Base-by-base conservation (phyloP, 116 monocot genomes). In the Cymodocea nodosa region DNA sequence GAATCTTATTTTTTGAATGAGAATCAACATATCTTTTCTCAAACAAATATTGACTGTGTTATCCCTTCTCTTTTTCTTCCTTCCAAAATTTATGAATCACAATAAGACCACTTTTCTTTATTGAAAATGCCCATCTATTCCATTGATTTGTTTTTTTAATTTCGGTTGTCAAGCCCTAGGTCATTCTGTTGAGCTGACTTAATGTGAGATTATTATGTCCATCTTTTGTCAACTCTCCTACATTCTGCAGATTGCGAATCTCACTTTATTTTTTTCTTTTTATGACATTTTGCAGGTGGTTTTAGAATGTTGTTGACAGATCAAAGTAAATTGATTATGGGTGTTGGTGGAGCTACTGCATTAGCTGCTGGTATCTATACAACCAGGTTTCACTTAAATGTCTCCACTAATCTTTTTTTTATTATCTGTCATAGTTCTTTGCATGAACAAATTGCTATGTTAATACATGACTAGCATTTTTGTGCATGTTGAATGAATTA, bases 281-380 rank as follows among this genome's bases (percentile, higher is more conserved):
- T 35, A 16, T 15, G 51, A 16, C 7, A 54, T 35, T 50, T 10
- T 74, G n/a, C 54, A 95, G 95, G 90, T 70, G 95, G 90, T 25
- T 69, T 95, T 15, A 74, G 78, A 69, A 73, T 78, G 79, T 66
- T 95, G 48, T 40, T 95, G 51, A 87, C 85, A 59, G 95, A 95
- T 80, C 77, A 70, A 64, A 80, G 76, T 72, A 95, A 79, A 70
- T 65, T 95, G 70, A 35, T 83, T 15, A 87, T 90, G 90, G 85
- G 83, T 56, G 83, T 95, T 75, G 90, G 90, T 51, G 95, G 90
- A 65, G 83, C 83, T 67, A 95, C 95, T 68, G 95, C 90, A 16
- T 78, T 95, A 50, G 90, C 95, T 65, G 95, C 87, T 63, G 95
- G 95, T 51, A 81, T 95, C 68, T 95, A 95, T 69, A 87, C 90